Evolutionary conservation across 148 eudicot species (phyloP), one percentile per base, ranked within the genome.

Genomic region (Limonium bicolor): DNA sequence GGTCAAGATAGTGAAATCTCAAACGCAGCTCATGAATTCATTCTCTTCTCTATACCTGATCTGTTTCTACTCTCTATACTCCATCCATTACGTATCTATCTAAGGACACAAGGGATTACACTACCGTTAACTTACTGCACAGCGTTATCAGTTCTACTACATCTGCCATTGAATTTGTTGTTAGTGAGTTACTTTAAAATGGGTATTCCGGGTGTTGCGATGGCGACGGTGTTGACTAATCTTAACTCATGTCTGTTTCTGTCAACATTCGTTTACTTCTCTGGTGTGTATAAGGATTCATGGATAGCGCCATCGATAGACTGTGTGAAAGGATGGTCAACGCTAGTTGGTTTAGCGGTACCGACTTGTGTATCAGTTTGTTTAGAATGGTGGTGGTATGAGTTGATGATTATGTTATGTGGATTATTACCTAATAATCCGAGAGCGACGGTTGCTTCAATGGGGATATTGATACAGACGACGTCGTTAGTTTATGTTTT

Each of bases 301-400:
- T 54, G 60, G 61, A 37, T 33, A 41, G 49, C 41, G 3, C 16
- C 33, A 4, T 2, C 42, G 1, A 33, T 4, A 13, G 54, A 57
- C 9, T 48, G 61, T 26, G 5, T 58, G 1, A 51, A 18, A 28
- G 72, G 59, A 3, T 60, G 56, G 27, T 23, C 36, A 0, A 56
- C 45, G 14, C 61, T 72, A 0, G 14, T 72, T 0, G 31, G 46
- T 23, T 50, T 72, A 0, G 69, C 76, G 0, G 53, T 83, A 1
- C 87, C 87, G 0, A 78, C 83, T 43, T 83, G 94, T 67, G 54
- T 78, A 59, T 78, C 83, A 0, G 84, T 83, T 0, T 83, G 94
- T 32, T 63, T 83, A 3, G 94, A 82, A 34, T 82, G 94, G 86
- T 78, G 94, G 94, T 82, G 86, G 94, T 82, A 82, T 32, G 94